Base-by-base conservation (phyloP, 2,329 filamentous ascomycete genomes). In the Aspergillus sojae region DNA sequence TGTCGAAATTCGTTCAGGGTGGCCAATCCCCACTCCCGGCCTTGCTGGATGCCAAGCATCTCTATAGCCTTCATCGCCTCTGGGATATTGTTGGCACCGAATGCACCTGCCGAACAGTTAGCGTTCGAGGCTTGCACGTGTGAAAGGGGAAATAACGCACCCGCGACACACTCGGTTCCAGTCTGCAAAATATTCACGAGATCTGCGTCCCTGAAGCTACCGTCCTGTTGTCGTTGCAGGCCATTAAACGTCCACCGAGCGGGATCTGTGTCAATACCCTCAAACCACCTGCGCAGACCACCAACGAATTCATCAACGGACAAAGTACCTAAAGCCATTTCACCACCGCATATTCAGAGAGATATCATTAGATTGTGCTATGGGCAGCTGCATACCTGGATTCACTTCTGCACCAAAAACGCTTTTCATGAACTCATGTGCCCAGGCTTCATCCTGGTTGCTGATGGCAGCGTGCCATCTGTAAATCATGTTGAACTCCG, bases 401-500 rank as follows among this genome's bases (percentile, higher is more conserved):
- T 62, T 26, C 5, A 58, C 55, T 2, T 26, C 26, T 19, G 32
- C 16, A 14, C 60, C 60, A 16, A 58, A 57, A 23, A 62, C 36
- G 4, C 66, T 52, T 34, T 66, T 60, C 30, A 68, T 45, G 9
- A 65, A 60, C 4, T 14, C 70, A 55, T 78, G 73, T 1, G 78
- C 78, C 81, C 81, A 85, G 23, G 77, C 70, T 62, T 82, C 82
- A 65, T 85, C 82, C 19, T 74, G 72, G 32, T 71, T 62, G 4
- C 79, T 82, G 5, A 83, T 75, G 6, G 79, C 75, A 41, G 79
- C 75, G 64, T 85, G 83, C 79, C 82, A 85, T 5, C 83, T 78
- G 67, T 85, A 86, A 7, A 85, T 76, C 41, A 86, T 72, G 65
- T 85, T 85, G 71, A 86, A 86, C 66, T 85, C 84, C 32, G 80